Evolutionary conservation across 2,329 filamentous ascomycete species (phyloP).

Genomic region (Phyllosticta capitalensis): DNA sequence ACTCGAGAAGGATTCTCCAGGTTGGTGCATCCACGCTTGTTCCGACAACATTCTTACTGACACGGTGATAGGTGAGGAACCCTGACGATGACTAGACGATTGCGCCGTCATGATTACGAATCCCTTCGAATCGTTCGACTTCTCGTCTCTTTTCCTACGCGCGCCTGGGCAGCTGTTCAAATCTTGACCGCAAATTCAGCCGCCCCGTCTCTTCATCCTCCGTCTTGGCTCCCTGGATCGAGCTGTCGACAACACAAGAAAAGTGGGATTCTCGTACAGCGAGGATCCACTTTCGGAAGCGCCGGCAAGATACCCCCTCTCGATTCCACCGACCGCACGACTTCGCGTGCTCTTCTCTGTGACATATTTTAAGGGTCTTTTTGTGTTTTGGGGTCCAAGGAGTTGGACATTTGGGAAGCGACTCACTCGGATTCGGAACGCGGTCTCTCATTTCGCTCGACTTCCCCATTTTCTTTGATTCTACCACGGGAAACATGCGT

Average conservation of each 20-base stretch:
- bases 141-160: constrained; percentile 7
- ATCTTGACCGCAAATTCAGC: not conserved
- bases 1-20: constrained; percentile 90
- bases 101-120: constrained; percentile 12
- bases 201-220: constrained; percentile 1
- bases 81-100: constrained; percentile 11
- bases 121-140: constrained; percentile 11
- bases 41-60: constrained; percentile 5
- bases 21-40: constrained; percentile 41
- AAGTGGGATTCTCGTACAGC: not conserved
- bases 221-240: constrained; percentile 10
- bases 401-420: constrained; percentile 9
- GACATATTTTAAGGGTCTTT: constrained; percentile 8
- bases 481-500: not conserved
- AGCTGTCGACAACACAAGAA: not conserved
- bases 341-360: constrained; percentile 11
- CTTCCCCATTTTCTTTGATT: constrained; percentile 1
- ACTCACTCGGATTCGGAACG: constrained; percentile 7
- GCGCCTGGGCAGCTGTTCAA: not conserved
- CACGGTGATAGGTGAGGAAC: constrained; percentile 8
- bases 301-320: constrained; percentile 3
- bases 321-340: not conserved
- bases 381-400: constrained; percentile 4
- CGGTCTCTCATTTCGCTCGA: constrained; percentile 6
- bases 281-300: constrained; percentile 2